Evolutionary conservation across 495 filamentous ascomycete genomes (phyloP).

Genomic region (Bacidia rubella): DNA sequence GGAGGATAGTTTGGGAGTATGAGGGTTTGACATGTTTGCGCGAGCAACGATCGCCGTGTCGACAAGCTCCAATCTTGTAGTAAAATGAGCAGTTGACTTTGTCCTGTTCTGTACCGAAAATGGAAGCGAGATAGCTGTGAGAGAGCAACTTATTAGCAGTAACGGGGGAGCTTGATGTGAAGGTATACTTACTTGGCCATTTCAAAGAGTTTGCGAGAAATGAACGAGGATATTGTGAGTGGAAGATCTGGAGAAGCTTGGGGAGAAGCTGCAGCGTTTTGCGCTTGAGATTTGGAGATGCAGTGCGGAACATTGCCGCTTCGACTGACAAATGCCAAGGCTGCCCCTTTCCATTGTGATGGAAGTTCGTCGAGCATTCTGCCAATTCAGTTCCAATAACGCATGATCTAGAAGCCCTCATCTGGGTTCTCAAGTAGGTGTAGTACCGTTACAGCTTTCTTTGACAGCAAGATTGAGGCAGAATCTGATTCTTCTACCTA

Average conservation of each 20-base stretch:
- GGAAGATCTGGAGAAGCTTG: neutral
- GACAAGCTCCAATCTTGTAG: slow-evolving; percentile 97
- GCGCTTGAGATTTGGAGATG: neutral
- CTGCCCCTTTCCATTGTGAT: neutral
- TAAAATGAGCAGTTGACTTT: slow-evolving; percentile 76
- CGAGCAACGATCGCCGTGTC: slow-evolving; percentile 94
- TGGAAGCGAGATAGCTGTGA: slow-evolving; percentile 89
- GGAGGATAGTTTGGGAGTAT: slow-evolving; percentile 91
- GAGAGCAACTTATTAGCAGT: neutral
- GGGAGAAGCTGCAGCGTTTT: neutral
- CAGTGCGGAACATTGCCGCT: neutral
- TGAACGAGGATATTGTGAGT: neutral
- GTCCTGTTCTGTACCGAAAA: slow-evolving; percentile 99
- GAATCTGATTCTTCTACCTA: too few species aligned
- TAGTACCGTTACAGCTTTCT: too few species aligned
- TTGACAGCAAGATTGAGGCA: too few species aligned
- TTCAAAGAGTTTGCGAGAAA: neutral
- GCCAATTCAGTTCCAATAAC: too few species aligned
- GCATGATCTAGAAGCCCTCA: too few species aligned
- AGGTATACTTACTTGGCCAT: slow-evolving; percentile 15
- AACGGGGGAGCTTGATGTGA: neutral
- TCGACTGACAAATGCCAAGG: neutral
- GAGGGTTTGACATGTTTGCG: slow-evolving; percentile 98
- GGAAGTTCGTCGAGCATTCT: neutral
- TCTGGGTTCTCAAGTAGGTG: too few species aligned